Evolutionary conservation across 73 alveolate genomes (phyloP).

Genomic region (Uronychia setigera): DNA sequence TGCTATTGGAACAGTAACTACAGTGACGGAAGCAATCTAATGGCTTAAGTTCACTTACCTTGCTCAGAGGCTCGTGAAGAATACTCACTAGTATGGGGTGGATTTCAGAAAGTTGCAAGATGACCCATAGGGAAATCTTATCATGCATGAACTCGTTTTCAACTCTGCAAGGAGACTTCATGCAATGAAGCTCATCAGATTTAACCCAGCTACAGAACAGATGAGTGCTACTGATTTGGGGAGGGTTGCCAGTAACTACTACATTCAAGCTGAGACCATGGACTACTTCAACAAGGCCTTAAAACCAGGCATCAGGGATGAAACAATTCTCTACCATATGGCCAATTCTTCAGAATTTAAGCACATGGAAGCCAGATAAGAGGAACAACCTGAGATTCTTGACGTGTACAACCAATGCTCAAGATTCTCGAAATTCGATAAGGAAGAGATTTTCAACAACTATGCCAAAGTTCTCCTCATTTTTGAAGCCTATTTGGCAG

Average conservation of each 20-base stretch:
- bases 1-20: slow-evolving; percentile 63
- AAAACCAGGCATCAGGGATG: slow-evolving; percentile 74
- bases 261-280: slow-evolving; percentile 94
- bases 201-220: slow-evolving; percentile 41
- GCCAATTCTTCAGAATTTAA: slow-evolving; percentile 93
- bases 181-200: slow-evolving; percentile 47
- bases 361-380: slow-evolving; percentile 89
- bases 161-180: slow-evolving; percentile 48
- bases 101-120: slow-evolving; percentile 13
- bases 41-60: slow-evolving; percentile 97
- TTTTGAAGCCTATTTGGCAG: slow-evolving; percentile 85
- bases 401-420: slow-evolving; percentile 60
- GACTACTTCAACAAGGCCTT: slow-evolving; percentile 85
- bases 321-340: slow-evolving; percentile 74
- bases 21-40: slow-evolving; percentile 90
- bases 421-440: slow-evolving; percentile 59
- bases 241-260: slow-evolving; percentile 98
- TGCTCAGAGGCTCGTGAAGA: slow-evolving; percentile 82
- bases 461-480: slow-evolving; percentile 92
- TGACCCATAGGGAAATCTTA: slow-evolving; percentile 51
- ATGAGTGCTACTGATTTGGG: slow-evolving; percentile 99
- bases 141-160: slow-evolving; percentile 43
- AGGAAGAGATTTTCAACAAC: slow-evolving; percentile 67
- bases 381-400: slow-evolving; percentile 91
- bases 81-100: slow-evolving; percentile 82